Base-by-base conservation (phyloP, 2,329 filamentous ascomycete genomes). In the Tolypocladium endophyticum region DNA sequence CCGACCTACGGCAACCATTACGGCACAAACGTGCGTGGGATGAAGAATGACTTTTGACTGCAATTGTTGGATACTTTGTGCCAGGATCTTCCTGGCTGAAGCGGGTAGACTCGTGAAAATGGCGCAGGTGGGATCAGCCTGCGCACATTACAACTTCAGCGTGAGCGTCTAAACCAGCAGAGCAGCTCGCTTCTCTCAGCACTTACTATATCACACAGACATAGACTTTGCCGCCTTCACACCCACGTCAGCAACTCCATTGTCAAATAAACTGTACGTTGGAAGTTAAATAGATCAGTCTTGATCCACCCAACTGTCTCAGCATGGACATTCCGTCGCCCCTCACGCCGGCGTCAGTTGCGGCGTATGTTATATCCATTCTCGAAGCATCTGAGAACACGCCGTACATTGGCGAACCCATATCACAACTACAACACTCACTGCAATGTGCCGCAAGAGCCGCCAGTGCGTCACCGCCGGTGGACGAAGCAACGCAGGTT, bases 391-490 rank as follows among this genome's bases (percentile, higher is more conserved):
- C 63, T 3, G 61, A 62, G n/a, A 57, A 52, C 3, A 61, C 58
- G 1, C 63, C 62, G 0, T 65, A 65, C 58, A 62, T 65, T 28
- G 62, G 63, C n/a, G 63, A 65, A 39, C 53, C 52, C 53, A 65
- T 65, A n/a, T 64, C 63, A 1, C 63, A 65, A n/a, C 59, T 65
- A 0, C 61, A 65, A 39, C 63, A 65, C 50, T 62, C 62, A 20
- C 61, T 65, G 0, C 63, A 65, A 47, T 60, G 59, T 30, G 63
- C 62, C 9, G 57, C 57, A 9, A 62, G 56, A 45, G 63, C 63
- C 36, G 61, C 63, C 33, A 14, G 12, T 11, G 30, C 58, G 2
- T 57, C 59, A 5, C 62, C 63, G 16, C 50, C 62, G 12, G 63
- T 64, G n/a, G 63, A 65, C 53, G 62, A 65, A 45, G 57, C 56